These are phyloP conservation scores for Chrysochromulina parva DNA, from an alignment of 78 protist genomes.

Conservation along the genomic window DNA sequence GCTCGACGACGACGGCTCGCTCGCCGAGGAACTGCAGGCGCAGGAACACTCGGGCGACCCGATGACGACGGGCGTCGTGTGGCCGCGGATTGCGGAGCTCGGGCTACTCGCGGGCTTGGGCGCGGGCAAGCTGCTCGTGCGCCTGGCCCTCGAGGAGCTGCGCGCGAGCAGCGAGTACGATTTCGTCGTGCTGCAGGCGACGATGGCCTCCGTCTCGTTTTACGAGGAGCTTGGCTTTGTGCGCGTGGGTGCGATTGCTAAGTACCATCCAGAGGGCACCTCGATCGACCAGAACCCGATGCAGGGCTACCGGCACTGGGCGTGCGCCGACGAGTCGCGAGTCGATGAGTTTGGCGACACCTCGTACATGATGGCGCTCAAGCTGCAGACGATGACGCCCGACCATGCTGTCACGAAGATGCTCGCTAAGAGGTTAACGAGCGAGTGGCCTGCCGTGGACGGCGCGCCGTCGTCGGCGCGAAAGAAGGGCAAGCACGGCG, in stretches of 20 bases:
- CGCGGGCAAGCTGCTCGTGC: not conserved
- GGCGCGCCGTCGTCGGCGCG: not conserved
- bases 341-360: conserved; percentile 10
- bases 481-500: not conserved
- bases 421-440: not conserved
- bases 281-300: not conserved
- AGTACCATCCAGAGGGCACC: not conserved
- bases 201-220: not conserved
- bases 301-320: conserved; percentile 19
- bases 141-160: not conserved
- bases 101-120: conserved; percentile 12
- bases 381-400: not conserved
- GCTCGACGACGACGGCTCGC: conserved; percentile 14
- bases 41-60: not conserved
- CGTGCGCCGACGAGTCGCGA: not conserved
- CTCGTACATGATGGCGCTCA: conserved; percentile 1
- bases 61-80: not conserved
- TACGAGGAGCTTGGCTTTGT: not conserved
- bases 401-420: not conserved
- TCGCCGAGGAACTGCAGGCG: not conserved
- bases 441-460: not conserved
- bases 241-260: conserved; percentile 21
- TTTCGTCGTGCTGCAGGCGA: conserved; percentile 18
- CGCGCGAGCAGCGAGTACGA: not conserved
- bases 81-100: conserved; percentile 18